Base-by-base conservation (phyloP, 306 rosid genomes). In the Cicer bijugum region DNA sequence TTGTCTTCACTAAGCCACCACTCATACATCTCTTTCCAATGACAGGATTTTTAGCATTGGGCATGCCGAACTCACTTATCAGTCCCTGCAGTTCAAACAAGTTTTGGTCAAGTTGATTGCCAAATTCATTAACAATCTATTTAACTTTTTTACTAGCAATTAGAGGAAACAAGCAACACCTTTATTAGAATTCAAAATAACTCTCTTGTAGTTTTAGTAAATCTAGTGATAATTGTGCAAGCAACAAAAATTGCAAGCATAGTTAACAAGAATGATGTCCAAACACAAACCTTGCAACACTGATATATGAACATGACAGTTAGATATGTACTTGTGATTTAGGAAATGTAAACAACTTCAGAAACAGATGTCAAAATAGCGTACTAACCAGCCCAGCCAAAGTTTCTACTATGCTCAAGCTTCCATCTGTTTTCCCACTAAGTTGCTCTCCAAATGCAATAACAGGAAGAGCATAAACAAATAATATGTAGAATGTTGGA, bases 401-500 rank as follows among this genome's bases (percentile, higher is more conserved):
- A 69, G 99, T 88, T 76, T 94, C 97, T 64, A 91, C 96, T 1
- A 96, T 83, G 86, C 97, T 88, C 91, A 94, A 86, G n/a, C 83
- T 87, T 85, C 96, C 93, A 78, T 82, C 97, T 91, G 98, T 92
- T 43, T 92, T 88, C 75, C 89, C 85, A 58, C 75, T 83, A 7
- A 92, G 89, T 72, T 92, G 98, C 79, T 90, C 97, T 46, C 97
- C 96, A 61, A 93, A 93, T 61, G 96, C 95, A 77, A 88, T 93
- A 45, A 17, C 97, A 11, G 97, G 96, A 23, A 91, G 92, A 42
- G 96, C 97, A 70, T 96, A 93, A 66, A 94, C 98, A 75, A 89
- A 86, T 85, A 91, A 93, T 56, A 91, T 88, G 77, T 93, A 93
- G 80, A 88, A 85, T 15, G 97, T 89, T 16, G 98, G 98, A 79